These are phyloP conservation scores for Botryotinia calthae DNA, from an alignment of 2,329 filamentous ascomycete genomes.

Conservation along the genomic window DNA sequence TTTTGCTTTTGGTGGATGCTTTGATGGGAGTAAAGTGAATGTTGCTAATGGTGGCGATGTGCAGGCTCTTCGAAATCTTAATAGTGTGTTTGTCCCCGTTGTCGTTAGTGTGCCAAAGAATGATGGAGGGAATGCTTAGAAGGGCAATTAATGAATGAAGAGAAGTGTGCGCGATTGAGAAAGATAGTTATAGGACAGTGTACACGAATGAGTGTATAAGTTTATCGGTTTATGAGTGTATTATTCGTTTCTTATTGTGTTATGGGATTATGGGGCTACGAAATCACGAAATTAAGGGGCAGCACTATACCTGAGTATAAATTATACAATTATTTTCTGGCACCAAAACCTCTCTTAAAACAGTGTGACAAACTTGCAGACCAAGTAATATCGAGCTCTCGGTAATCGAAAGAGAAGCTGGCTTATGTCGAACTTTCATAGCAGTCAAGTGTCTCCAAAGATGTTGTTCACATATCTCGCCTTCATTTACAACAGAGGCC, in stretches of 20 bases:
- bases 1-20: conserved; percentile 37
- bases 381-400: background rate
- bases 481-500: background rate
- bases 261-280: background rate
- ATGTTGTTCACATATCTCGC: background rate
- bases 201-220: background rate
- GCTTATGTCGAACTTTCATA: background rate
- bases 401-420: background rate
- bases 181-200: too few relatives aligned
- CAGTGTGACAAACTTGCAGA: fast-evolving
- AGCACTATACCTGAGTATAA: background rate
- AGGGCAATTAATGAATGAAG: background rate
- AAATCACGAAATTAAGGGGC: background rate
- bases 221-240: background rate
- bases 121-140: conserved; percentile 50
- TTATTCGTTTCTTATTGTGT: background rate
- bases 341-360: background rate
- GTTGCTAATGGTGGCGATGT: conserved; percentile 26
- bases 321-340: background rate
- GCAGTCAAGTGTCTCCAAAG: background rate
- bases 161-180: background rate
- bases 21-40: conserved; percentile 40
- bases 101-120: conserved; percentile 53
- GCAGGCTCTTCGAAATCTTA: conserved; percentile 52
- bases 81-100: conserved; percentile 50